Evolutionary conservation across 176 grass and related monocot genomes (phyloP), one percentile per base, ranked within the genome.

Genomic region (Oryza meridionalis): DNA sequence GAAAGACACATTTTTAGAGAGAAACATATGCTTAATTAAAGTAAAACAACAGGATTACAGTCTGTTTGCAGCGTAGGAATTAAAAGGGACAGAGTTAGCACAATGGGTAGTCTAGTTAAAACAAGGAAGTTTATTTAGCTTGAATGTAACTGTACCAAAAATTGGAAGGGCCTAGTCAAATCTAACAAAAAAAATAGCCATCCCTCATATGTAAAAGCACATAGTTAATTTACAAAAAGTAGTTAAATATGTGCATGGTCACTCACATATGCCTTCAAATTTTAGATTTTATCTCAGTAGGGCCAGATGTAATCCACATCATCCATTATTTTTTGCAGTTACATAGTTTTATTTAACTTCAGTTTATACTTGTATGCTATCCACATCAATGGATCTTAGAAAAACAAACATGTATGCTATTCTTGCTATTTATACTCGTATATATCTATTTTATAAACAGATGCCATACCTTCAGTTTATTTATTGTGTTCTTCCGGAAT

Each of bases 381-480:
- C 37, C 37, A 64, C 35, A 14, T 21, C 14, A 22, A 13, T 73
- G 42, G 42, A 43, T 43, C 8, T 43, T 10, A 69, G 15, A 47
- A 42, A 88, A 75, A 5, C 42, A 84, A 80, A 32, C 3, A 4
- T 38, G 15, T 45, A 11, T 4, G 63, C 9, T 73, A 33, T 74
- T 33, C 55, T 79, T 79, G 38, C 13, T 7, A 31, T 77, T 21
- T 25, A 0, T 72, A 79, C 24, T 17, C 16, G 49, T 78, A 15
- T 70, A 22, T 9, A 85, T 32, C 35, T 69, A 46, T 44, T 68
- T 68, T 9, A 4, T 43, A 47, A 31, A 67, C 0, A 69, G 25
- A 61, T 45, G 22, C 33, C 24, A 72, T 85, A 90, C 93, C 96
- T 98, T 98, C 69, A 95, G 84, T 83, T 98, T 98, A 84, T 92